Percentiles rank a stretch among this genome's conserved stretches.
Conservation (phyloP, 345 rosid species). For the Triadica sebifera region DNA sequence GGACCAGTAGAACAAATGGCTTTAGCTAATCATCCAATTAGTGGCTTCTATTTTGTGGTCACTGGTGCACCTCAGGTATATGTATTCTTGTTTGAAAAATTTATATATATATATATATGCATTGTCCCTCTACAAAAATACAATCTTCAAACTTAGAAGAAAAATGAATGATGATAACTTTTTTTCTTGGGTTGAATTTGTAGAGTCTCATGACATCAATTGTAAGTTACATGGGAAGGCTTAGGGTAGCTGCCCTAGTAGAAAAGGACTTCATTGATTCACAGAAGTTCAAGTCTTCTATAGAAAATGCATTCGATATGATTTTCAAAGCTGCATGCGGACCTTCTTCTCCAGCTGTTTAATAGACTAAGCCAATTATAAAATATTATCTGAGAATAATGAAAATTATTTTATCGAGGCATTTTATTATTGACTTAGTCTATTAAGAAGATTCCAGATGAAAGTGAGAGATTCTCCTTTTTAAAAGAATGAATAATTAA, state of each 20-base stretch:
- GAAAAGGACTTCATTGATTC: conserved; percentile 43
- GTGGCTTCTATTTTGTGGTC: conserved; percentile 40
- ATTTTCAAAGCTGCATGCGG: conserved; percentile 24
- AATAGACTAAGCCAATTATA: neutral
- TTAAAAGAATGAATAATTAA: too few species aligned
- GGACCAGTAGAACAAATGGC: conserved; percentile 45
- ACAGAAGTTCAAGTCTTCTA: conserved; percentile 21
- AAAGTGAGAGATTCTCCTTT: too few species aligned
- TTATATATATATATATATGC: neutral
- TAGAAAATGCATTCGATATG: conserved; percentile 30
- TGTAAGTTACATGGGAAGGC: conserved; percentile 37
- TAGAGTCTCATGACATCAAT: conserved; percentile 29
- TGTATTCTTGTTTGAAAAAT: neutral
- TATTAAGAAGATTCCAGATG: too few species aligned
- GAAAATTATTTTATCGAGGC: too few species aligned
- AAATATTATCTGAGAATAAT: too few species aligned
- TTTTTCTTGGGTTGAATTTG: neutral
- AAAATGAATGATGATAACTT: too few species aligned
- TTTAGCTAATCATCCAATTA: conserved; percentile 39
- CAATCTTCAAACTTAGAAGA: too few species aligned
- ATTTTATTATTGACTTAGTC: too few species aligned
- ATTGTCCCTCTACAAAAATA: too few species aligned
- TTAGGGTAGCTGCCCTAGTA: conserved; percentile 28
- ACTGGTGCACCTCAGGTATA: conserved; percentile 45
- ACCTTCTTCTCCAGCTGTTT: neutral